Percentiles rank a stretch among this genome's conserved stretches.
phyloP scores from a whole-genome alignment of 2,329 filamentous ascomycete genomes.

The Ploettnerulaceae sp. region DNA sequence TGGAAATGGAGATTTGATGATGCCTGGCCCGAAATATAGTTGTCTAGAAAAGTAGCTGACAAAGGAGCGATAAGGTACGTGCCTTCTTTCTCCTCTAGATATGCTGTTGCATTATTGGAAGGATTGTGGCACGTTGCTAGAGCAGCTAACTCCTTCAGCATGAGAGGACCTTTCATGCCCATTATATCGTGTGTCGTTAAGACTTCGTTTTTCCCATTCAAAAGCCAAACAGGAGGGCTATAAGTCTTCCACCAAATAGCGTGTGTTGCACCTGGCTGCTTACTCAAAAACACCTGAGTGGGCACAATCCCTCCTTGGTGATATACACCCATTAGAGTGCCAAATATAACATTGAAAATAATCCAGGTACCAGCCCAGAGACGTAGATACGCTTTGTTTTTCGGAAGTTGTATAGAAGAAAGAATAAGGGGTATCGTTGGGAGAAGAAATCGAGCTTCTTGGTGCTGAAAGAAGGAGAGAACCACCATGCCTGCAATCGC shows the following conservation, averaged over 20 bases:
- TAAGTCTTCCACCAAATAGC: slow-evolving; percentile 82
- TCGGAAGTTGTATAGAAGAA: slow-evolving; percentile 65
- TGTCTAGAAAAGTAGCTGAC: slow-evolving; percentile 66
- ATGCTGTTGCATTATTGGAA: slow-evolving; percentile 49
- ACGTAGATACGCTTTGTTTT: slow-evolving; percentile 43
- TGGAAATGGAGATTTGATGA: slow-evolving; percentile 57
- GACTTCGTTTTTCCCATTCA: slow-evolving; percentile 70
- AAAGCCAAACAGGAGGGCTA: slow-evolving; percentile 73
- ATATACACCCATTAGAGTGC: slow-evolving; percentile 72
- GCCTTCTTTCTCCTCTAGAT: slow-evolving; percentile 56
- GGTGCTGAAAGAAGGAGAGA: slow-evolving; percentile 71
- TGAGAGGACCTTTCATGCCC: slow-evolving; percentile 57
- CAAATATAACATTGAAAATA: slow-evolving; percentile 62
- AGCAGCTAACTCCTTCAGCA: slow-evolving; percentile 54
- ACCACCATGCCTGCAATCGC: slow-evolving; percentile 66
- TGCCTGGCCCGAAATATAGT: slow-evolving; percentile 43
- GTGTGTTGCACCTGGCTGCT: slow-evolving; percentile 59
- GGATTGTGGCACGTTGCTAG: slow-evolving; percentile 58
- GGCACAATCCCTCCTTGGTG: slow-evolving; percentile 77
- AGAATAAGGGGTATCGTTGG: slow-evolving; percentile 73
- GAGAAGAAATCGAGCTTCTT: slow-evolving; percentile 74
- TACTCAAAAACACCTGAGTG: slow-evolving; percentile 68
- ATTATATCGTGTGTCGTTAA: slow-evolving; percentile 70
- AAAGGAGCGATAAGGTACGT: slow-evolving; percentile 69
- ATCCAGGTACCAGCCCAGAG: slow-evolving; percentile 61